Base-by-base conservation (phyloP, 495 filamentous ascomycete species). In the Aspergillus hancockii region DNA sequence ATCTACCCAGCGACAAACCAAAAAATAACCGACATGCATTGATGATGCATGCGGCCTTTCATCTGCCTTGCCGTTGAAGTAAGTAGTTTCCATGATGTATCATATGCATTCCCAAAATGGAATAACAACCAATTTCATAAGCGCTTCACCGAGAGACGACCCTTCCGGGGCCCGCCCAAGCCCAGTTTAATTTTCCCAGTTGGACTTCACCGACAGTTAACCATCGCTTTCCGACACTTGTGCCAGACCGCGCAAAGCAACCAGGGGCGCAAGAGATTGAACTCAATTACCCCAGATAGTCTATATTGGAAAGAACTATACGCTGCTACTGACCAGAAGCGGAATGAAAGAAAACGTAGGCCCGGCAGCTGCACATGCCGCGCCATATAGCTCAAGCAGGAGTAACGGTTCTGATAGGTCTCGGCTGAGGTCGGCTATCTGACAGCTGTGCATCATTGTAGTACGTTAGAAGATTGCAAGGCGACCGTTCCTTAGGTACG, bases 401-500 rank as follows among this genome's bases (percentile, higher is more conserved):
- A 41, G 38, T 7, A n/a, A 16, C 16, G 13, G 38, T 16, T 18
- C n/a, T 41, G 38, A 41, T 41, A 41, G 13, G 14, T 41, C 38
- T 18, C 38, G 16, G 14, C 16, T n/a, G 16, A 6, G 38, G 8
- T 36, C 34, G 34, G 9, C 3, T 36, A 41, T 41, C 38, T 41
- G 38, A 41, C 38, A 41, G 38, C 14, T 16, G 38, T 41, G 38
- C 38, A 41, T 41, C 38, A 41, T 41, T n/a, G 38, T 41, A 41
- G 38, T 16, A n/a, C 38, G 16, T 41, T 28, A 28, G 3, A 28
- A 28, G 25, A 7, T 28, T 28, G 7, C 7, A 28, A 28, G n/a
- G 3, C 25, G 25, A 28, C 25, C 25, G 25, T 41, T 18, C 38
- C 9, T 41, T 36, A 14, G 38, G 16, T 41, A 41, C 38, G 38